Conservation (phyloP, 495 filamentous ascomycete genomes). For the Penicillium pancosmium region DNA sequence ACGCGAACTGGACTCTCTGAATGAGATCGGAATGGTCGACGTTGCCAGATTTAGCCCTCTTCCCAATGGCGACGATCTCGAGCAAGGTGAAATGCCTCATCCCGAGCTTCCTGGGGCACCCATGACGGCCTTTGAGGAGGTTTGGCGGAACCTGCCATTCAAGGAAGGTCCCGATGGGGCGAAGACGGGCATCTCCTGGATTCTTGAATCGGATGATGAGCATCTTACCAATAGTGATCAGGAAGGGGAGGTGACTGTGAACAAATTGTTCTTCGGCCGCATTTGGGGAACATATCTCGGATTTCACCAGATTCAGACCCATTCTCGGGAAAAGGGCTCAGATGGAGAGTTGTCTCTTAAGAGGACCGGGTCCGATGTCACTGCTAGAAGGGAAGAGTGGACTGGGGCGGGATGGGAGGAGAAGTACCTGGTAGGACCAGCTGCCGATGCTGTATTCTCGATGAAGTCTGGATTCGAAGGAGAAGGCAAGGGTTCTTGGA, state of each 20-base stretch:
- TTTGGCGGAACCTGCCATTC: constrained; percentile 42
- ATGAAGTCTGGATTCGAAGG: constrained; percentile 27
- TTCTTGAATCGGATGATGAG: constrained; percentile 36
- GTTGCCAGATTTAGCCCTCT: constrained; percentile 41
- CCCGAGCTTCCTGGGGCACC: constrained; percentile 23
- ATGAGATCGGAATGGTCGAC: constrained; percentile 38
- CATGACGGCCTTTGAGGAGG: constrained; percentile 34
- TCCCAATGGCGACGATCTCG: constrained; percentile 33
- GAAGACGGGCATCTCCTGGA: constrained; percentile 35
- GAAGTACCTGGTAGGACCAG: constrained; percentile 32
- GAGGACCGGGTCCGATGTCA: constrained; percentile 36
- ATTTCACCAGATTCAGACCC: constrained; percentile 34
- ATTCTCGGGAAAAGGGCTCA: constrained; percentile 14
- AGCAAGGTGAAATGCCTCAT: constrained; percentile 26
- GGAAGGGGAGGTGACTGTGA: constrained; percentile 28
- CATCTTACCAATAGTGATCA: constrained; percentile 8
- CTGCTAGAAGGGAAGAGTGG: constrained; percentile 43
- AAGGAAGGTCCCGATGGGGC: constrained; percentile 26
- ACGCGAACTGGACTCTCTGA: constrained; percentile 44
- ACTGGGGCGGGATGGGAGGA: constrained; percentile 25
- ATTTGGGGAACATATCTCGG: constrained; percentile 43
- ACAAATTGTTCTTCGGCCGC: constrained; percentile 39
- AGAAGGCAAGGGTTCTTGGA: constrained; percentile 19
- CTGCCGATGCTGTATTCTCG: constrained; percentile 27
- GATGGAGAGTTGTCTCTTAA: constrained; percentile 23